phyloP scores from a whole-genome alignment of 306 rosid species.

The Citrullus amarus region DNA sequence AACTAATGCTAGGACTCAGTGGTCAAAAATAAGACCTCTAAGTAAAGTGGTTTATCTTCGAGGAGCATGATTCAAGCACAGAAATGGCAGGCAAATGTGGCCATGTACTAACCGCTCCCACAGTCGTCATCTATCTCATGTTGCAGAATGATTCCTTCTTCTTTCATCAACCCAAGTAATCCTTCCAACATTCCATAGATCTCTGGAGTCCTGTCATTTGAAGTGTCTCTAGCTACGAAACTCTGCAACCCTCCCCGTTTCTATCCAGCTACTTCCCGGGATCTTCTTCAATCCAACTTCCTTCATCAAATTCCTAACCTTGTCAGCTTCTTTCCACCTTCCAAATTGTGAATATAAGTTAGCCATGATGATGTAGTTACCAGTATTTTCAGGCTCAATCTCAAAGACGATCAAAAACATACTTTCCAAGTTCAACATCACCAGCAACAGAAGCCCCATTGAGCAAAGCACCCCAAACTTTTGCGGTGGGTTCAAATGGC shows the following conservation, averaged over 20 bases:
- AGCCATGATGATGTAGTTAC: conserved; percentile 76
- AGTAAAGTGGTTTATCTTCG: background rate
- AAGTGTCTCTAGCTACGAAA: conserved; percentile 41
- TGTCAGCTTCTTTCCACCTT: conserved; percentile 70
- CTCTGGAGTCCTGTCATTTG: conserved; percentile 37
- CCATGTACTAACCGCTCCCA: conserved; percentile 16
- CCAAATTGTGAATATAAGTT: conserved; percentile 66
- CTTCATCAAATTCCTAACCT: conserved; percentile 53
- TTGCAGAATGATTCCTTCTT: conserved; percentile 31
- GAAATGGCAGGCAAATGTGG: background rate
- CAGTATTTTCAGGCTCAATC: conserved; percentile 70
- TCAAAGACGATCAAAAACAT: conserved; percentile 46
- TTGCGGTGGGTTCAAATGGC: conserved; percentile 65
- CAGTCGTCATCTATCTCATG: conserved; percentile 34
- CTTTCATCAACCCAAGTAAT: conserved; percentile 47
- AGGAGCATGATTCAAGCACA: background rate
- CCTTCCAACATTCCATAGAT: conserved; percentile 42
- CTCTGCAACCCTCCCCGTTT: conserved; percentile 35
- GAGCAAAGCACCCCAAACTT: conserved; percentile 86
- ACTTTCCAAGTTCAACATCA: conserved; percentile 59
- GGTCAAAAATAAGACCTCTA: background rate
- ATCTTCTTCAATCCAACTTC: conserved; percentile 49
- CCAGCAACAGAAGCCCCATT: conserved; percentile 67
- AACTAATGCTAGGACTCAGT: background rate
- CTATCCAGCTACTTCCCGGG: conserved; percentile 69